Conservation (phyloP, 345 rosid species). For the Zanthoxylum bungeanum region DNA sequence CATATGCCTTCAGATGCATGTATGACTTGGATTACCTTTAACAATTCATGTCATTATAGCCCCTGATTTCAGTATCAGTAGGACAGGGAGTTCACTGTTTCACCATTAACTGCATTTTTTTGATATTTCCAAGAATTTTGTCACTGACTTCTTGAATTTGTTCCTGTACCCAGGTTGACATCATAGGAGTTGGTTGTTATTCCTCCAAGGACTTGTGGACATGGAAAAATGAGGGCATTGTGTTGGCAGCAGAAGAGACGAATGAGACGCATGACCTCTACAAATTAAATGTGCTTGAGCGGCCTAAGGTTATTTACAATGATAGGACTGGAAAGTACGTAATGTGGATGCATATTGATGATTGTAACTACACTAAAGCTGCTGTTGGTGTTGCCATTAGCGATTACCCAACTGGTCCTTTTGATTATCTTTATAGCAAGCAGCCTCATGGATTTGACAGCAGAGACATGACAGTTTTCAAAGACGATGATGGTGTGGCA, state of each 20-base stretch:
- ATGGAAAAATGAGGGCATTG: conserved; percentile 92
- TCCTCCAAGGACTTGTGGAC: conserved; percentile 91
- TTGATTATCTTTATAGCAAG: conserved; percentile 66
- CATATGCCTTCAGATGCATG: neutral
- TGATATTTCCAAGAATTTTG: neutral
- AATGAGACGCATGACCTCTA: conserved; percentile 76
- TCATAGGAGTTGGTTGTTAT: conserved; percentile 94
- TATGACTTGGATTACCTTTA: neutral
- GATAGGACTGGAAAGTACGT: conserved; percentile 68
- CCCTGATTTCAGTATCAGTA: neutral
- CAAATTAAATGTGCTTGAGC: conserved; percentile 83
- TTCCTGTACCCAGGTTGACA: conserved; percentile 61
- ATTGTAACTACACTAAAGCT: conserved; percentile 91
- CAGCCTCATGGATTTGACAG: conserved; percentile 84
- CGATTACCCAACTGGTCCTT: conserved; percentile 78
- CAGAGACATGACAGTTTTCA: conserved; percentile 94
- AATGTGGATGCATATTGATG: conserved; percentile 99
- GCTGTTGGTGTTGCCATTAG: conserved; percentile 77
- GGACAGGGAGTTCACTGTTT: neutral
- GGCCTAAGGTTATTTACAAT: conserved; percentile 90
- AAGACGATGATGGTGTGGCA: conserved; percentile 75
- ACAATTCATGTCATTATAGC: neutral
- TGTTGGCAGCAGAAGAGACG: conserved; percentile 64
- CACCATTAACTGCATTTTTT: neutral
- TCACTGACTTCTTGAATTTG: neutral